A percentile compares a stretch with the other conserved stretches of the same genome.
phyloP scores from a whole-genome alignment of 1,139 yeast species.

The Candida neerlandica region DNA sequence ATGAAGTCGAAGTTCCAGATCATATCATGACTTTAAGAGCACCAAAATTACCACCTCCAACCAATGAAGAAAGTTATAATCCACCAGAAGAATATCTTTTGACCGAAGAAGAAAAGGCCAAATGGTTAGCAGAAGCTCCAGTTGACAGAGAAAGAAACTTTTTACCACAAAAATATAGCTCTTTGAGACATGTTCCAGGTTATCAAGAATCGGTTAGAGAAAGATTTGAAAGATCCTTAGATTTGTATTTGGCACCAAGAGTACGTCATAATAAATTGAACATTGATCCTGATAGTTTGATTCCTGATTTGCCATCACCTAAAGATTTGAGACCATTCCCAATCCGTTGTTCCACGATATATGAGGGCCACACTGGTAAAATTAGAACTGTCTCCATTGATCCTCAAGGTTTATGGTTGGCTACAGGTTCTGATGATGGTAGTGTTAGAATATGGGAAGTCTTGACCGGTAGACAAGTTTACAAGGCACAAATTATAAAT shows the following conservation, averaged over 20 bases:
- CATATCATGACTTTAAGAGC: conserved; percentile 94
- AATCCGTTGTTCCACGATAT: conserved; percentile 81
- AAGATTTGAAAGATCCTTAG: conserved; percentile 90
- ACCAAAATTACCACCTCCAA: conserved; percentile 94
- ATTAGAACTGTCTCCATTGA: conserved; percentile 83
- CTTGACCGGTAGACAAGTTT: conserved; percentile 91
- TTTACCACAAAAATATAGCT: conserved; percentile 76
- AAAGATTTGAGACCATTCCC: conserved; percentile 99
- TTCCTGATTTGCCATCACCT: conserved; percentile 97
- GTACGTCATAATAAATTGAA: conserved; percentile 88
- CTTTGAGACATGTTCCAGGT: conserved; percentile 93
- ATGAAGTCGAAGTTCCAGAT: conserved; percentile 53
- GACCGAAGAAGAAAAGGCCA: conserved; percentile 72
- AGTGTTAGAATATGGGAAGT: conserved; percentile 96
- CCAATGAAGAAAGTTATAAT: conserved; percentile 93
- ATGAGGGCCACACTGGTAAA: conserved; percentile 80
- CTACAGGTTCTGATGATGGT: conserved; percentile 98
- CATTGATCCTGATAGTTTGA: conserved; percentile 93
- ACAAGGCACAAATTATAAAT: conserved; percentile 57
- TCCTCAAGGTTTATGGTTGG: conserved; percentile 91
- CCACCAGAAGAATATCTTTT: conserved; percentile 95
- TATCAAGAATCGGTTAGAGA: conserved; percentile 85
- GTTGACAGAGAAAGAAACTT: conserved; percentile 78
- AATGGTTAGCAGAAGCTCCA: conserved; percentile 75
- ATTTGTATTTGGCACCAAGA: conserved; percentile 93